Evolutionary conservation across 1,139 yeast species (phyloP), one percentile per base, ranked within the genome.

Genomic region (Lodderomyces elongisporus): DNA sequence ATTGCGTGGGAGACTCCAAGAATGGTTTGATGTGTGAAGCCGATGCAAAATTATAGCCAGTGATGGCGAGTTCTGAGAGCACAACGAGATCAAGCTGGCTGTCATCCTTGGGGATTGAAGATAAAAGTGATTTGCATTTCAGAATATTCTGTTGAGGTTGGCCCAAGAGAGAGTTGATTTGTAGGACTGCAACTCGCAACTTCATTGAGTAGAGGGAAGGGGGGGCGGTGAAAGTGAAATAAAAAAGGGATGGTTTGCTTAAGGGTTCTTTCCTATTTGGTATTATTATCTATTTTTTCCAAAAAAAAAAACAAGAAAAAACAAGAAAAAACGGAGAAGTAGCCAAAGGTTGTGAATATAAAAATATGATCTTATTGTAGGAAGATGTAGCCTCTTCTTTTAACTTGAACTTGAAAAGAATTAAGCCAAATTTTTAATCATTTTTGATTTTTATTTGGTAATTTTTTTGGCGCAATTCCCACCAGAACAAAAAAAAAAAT

Each of bases 31-130:
- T 75, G n/a, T 75, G 78, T 0, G 51, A 44, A 14, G 63, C 54
- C 10, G 68, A 58, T 12, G 58, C 52, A 56, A 80, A 87, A 48
- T 82, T 83, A 55, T 88, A 89, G 1, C 96, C 96, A 0, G 95
- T 83, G 16, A 89, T 60, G 0, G 95, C 89, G 36, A 88, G 59
- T 49, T 89, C 96, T 0, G 96, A 95, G 12, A 89, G 66, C 2
- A 89, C 73, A 5, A 88, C 55, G 17, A 88, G 46, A 51, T 85
- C 88, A 10, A 17, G 20, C 20, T 25, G 27, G 6, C 27, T 13
- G 4, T 28, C 20, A 18, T 18, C 10, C n/a, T n/a, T n/a, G 22
- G 22, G 22, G 17, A 41, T 44, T 23, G 42, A 35, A 6, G 57
- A 58, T 13, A 74, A 49, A 20, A 77, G 52, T n/a, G 43, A 34